Percentiles rank a stretch among this genome's conserved stretches.
Evolutionary conservation across 352 stramenopile genomes (phyloP).

Genomic region (Pythium rhizo-oryzae): DNA sequence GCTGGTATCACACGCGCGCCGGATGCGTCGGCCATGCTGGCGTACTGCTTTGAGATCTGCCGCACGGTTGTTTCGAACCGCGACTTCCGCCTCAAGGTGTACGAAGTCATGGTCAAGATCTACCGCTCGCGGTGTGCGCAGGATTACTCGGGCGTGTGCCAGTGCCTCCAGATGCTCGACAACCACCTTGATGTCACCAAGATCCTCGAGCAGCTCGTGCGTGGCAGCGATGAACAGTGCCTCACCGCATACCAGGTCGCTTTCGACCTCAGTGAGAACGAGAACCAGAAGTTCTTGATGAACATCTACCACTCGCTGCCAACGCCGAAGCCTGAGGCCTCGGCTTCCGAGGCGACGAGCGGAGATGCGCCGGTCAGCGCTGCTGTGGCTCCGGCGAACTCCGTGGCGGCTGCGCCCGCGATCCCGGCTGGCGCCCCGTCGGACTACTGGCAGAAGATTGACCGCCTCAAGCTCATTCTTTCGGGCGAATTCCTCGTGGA

Average conservation of each 20-base stretch:
- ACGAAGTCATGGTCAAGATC: slow-evolving; percentile 90
- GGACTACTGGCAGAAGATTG: slow-evolving; percentile 84
- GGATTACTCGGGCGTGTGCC: slow-evolving; percentile 78
- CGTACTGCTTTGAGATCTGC: slow-evolving; percentile 95
- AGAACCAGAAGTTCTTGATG: slow-evolving; percentile 97
- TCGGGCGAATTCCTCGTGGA: slow-evolving; percentile 92
- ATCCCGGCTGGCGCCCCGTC: slow-evolving; percentile 48
- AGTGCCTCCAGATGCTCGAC: slow-evolving; percentile 91
- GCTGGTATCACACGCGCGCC: slow-evolving; percentile 89
- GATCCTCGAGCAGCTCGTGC: slow-evolving; percentile 89
- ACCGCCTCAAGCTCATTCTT: slow-evolving; percentile 88
- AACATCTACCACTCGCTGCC: slow-evolving; percentile 90
- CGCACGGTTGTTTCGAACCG: slow-evolving; percentile 93
- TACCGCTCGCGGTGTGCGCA: slow-evolving; percentile 64
- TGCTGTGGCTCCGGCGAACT: slow-evolving; percentile 24
- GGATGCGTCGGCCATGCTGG: slow-evolving; percentile 75
- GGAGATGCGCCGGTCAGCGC: slow-evolving; percentile 31
- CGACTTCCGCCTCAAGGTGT: slow-evolving; percentile 95
- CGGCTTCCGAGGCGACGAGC: slow-evolving; percentile 44
- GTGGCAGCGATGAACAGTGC: slow-evolving; percentile 61
- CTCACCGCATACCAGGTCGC: slow-evolving; percentile 97
- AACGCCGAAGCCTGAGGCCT: slow-evolving; percentile 42
- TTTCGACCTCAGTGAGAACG: slow-evolving; percentile 98
- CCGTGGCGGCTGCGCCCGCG: slow-evolving; percentile 30
- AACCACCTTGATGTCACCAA: slow-evolving; percentile 85